Evolutionary conservation across 139 green algal genomes (phyloP), one percentile per base, ranked within the genome.

Genomic region (Ettlia oleoabundans): DNA sequence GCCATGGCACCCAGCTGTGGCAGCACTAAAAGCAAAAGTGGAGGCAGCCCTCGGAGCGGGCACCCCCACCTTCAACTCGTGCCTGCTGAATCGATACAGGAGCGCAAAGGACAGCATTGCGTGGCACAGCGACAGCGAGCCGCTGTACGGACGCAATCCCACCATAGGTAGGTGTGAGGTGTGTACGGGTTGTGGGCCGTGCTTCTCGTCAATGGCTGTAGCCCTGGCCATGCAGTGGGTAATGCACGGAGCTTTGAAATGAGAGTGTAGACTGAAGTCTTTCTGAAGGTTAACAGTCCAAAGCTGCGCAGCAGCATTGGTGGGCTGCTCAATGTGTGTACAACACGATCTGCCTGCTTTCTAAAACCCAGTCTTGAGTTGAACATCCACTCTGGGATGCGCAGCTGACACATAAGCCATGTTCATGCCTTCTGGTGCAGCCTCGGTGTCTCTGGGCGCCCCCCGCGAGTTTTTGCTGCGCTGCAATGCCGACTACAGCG

Each of bases 101-200:
- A 28, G 24, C 24, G 67, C 24, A 38, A 24, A 43, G 7, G 67
- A 75, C 40, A 33, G 19, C 67, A 75, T 61, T 37, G 67, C 40
- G 8, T 75, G 67, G 64, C 91, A 95, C 79, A 83, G 83, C 38
- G 91, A 95, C 78, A 89, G 92, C 41, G 91, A 95, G 75, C 58
- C 82, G 19, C 43, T 91, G 55, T 92, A 89, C 58, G 84, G 86
- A 0, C 24, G 28, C 1, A 28, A 77, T 8, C 80, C 82, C 51
- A 82, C 62, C 40, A 90, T 89, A 33, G 86, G 84, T 88, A n/a
- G n/a, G n/a, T n/a, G n/a, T n/a, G n/a, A n/a, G n/a, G n/a, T n/a
- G n/a, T n/a, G n/a, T n/a, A n/a, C n/a, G n/a, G n/a, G n/a, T n/a
- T n/a, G n/a, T n/a, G n/a, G n/a, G n/a, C n/a, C n/a, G n/a, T n/a